Evolutionary conservation across 352 stramenopile genomes (phyloP).

Genomic region (Phytophthora sojae): DNA sequence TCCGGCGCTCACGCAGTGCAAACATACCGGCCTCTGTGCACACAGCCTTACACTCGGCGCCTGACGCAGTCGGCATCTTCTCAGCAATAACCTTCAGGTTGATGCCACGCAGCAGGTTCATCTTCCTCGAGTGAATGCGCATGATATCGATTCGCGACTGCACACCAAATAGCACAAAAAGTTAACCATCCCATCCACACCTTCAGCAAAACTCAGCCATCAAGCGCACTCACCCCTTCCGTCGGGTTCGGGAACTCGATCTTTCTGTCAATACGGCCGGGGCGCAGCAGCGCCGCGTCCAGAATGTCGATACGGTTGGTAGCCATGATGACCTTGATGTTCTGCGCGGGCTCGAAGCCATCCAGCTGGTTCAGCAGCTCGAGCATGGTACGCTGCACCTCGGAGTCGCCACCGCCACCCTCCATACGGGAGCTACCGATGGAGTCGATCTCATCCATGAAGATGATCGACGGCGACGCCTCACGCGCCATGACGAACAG

Average conservation of each 20-base stretch:
- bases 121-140: conserved; percentile 98
- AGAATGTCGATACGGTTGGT: conserved; percentile 99
- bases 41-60: conserved; percentile 99
- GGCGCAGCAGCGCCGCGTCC: conserved; percentile 96
- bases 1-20: conserved; percentile 98
- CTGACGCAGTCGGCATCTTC: conserved; percentile 98
- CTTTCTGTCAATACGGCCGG: conserved; percentile 99
- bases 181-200: conserved; percentile 14
- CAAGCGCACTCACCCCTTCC: conserved; percentile 74
- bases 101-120: conserved; percentile 99
- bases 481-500: conserved; percentile 99
- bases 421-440: conserved; percentile 96
- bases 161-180: conserved; percentile 17
- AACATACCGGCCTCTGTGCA: conserved; percentile 99
- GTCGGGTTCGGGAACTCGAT: conserved; percentile 99
- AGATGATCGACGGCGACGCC: conserved; percentile 99
- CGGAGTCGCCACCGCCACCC: conserved; percentile 95
- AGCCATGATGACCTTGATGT: conserved; percentile 99
- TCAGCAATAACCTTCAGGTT: conserved; percentile 98
- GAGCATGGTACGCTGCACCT: conserved; percentile 99
- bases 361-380: conserved; percentile 99
- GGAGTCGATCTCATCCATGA: conserved; percentile 99
- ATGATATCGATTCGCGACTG: conserved; percentile 97
- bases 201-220: neutral
- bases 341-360: conserved; percentile 96